Conservation (phyloP, 2,329 filamentous ascomycete species). For the Neonectria magnoliae region DNA sequence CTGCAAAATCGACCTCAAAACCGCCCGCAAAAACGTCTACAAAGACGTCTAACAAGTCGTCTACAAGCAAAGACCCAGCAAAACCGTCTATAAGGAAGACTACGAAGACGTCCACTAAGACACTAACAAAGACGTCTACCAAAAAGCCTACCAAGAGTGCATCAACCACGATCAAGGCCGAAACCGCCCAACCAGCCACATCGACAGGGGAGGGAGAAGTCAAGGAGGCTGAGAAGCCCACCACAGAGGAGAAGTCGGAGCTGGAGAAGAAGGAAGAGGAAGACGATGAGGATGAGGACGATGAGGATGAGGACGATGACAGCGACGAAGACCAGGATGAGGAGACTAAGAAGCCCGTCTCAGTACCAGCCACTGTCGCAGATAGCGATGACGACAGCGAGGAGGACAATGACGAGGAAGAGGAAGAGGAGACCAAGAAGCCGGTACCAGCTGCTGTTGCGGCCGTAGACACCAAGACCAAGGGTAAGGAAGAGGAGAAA, state of each 20-base stretch:
- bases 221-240: background rate
- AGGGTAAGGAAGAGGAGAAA: background rate
- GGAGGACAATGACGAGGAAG: constrained; percentile 23
- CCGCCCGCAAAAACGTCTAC: no score
- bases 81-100: background rate
- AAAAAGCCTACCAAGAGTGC: background rate
- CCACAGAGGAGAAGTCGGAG: background rate
- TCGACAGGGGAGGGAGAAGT: background rate
- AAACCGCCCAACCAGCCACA: background rate
- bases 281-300: background rate
- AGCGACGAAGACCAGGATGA: background rate
- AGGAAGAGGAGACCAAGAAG: constrained; percentile 23
- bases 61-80: no score
- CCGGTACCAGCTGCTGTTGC: constrained; percentile 3
- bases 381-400: constrained; percentile 16
- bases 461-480: constrained; percentile 8
- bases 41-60: background rate
- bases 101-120: background rate
- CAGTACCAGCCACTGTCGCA: background rate
- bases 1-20: background rate
- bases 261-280: background rate
- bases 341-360: background rate
- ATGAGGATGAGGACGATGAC: background rate
- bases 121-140: background rate
- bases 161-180: background rate